A percentile compares a stretch with the other conserved stretches of the same genome.
Evolutionary conservation across 768 basidiomycete genomes (phyloP).

Genomic region (Lactarius tabidus): DNA sequence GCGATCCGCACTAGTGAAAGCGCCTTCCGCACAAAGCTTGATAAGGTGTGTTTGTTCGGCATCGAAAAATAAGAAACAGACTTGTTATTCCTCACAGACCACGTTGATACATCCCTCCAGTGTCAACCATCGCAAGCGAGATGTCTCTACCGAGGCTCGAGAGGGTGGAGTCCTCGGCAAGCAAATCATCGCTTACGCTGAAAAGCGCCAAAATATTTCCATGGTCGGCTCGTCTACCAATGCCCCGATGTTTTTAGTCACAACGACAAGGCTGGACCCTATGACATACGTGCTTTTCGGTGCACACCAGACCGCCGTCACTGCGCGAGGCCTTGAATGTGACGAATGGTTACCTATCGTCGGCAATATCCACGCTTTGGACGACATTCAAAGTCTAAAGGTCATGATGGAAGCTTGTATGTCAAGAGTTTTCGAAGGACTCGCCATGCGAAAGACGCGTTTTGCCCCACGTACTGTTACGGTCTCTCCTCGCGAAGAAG

Average conservation of each 20-base stretch:
- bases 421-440: constrained; percentile 87
- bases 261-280: constrained; percentile 81
- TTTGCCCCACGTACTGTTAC: constrained; percentile 33
- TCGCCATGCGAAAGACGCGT: constrained; percentile 45
- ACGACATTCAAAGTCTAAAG: constrained; percentile 81
- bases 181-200: constrained; percentile 75
- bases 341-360: constrained; percentile 88
- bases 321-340: constrained; percentile 72
- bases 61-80: constrained; percentile 4
- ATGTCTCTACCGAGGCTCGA: constrained; percentile 33
- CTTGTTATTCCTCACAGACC: constrained; percentile 39
- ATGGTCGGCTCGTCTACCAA: constrained; percentile 36
- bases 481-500: constrained; percentile 42
- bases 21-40: constrained; percentile 67
- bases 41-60: constrained; percentile 57
- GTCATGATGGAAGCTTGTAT: constrained; percentile 75
- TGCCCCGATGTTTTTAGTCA: constrained; percentile 61
- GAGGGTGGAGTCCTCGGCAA: constrained; percentile 44
- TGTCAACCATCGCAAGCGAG: constrained; percentile 71
- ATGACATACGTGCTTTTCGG: constrained; percentile 91
- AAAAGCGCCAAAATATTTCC: constrained; percentile 78
- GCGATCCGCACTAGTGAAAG: constrained; percentile 70
- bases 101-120: constrained; percentile 83
- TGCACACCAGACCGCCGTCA: constrained; percentile 69
- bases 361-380: constrained; percentile 67